phyloP scores from a whole-genome alignment of 148 eudicot species.

The Pharnaceum exiguum region DNA sequence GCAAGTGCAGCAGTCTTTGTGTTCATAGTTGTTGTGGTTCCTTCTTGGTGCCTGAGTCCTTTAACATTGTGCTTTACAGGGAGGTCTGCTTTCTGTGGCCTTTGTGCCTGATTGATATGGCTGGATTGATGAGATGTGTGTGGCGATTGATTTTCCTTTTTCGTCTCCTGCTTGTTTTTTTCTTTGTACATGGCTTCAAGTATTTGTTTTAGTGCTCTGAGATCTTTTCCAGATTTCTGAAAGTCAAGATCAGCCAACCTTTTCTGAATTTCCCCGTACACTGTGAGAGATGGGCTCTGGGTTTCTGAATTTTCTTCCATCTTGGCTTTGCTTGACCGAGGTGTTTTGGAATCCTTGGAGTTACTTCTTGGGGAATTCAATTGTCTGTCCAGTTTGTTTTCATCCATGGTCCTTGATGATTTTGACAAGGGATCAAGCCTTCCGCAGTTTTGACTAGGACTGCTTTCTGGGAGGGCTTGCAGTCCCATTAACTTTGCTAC shows the following conservation, averaged over 20 bases:
- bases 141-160: slow-evolving; percentile 18
- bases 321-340: slow-evolving; percentile 16
- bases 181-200: slow-evolving; percentile 65
- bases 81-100: slow-evolving; percentile 2
- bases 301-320: slow-evolving; percentile 23
- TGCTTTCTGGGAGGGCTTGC: slow-evolving; percentile 46
- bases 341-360: slow-evolving; percentile 29
- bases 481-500: slow-evolving; percentile 90
- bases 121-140: slow-evolving; percentile 24
- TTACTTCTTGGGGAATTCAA: slow-evolving; percentile 33
- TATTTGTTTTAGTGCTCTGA: slow-evolving; percentile 84
- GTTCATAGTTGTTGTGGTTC: slow-evolving; percentile 21
- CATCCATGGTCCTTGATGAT: slow-evolving; percentile 33
- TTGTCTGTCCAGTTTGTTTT: slow-evolving; percentile 28
- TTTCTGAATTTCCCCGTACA: slow-evolving; percentile 72
- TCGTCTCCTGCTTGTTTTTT: slow-evolving; percentile 26
- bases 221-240: slow-evolving; percentile 71
- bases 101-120: slow-evolving; percentile 9
- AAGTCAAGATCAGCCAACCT: slow-evolving; percentile 57
- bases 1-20: slow-evolving; percentile 28
- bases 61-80: slow-evolving; percentile 6
- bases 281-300: slow-evolving; percentile 32
- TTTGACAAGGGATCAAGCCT: slow-evolving; percentile 28
- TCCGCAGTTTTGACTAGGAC: slow-evolving; percentile 19
- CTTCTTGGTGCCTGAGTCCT: slow-evolving; percentile 18